Evolutionary conservation across 2,329 filamentous ascomycete species (phyloP).

Genomic region (Colletotrichum brevisporum): DNA sequence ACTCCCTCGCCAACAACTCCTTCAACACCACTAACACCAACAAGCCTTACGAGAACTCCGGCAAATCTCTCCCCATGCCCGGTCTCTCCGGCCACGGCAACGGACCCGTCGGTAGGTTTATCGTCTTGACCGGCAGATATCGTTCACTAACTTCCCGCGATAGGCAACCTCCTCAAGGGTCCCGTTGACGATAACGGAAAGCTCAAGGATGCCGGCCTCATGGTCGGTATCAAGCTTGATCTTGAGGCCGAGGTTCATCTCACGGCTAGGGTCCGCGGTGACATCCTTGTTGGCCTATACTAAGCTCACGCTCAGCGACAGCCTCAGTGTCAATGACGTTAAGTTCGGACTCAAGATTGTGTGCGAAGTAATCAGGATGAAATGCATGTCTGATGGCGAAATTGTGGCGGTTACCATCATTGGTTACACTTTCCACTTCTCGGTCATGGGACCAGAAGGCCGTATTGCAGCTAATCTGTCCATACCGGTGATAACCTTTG

Average conservation of each 20-base stretch:
- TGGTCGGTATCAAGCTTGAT: constrained; percentile 75
- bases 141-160: background rate
- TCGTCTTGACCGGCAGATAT: background rate
- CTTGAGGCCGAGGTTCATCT: constrained; percentile 74
- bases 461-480: background rate
- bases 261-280: constrained; percentile 71
- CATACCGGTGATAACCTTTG: constrained; percentile 8
- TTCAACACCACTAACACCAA: constrained; percentile 35
- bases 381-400: background rate
- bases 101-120: constrained; percentile 42
- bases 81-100: constrained; percentile 54
- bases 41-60: constrained; percentile 10
- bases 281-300: constrained; percentile 72
- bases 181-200: constrained; percentile 70
- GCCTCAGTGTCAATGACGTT: background rate
- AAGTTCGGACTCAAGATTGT: background rate
- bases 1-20: constrained; percentile 20
- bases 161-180: constrained; percentile 69
- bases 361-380: constrained; percentile 17
- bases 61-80: constrained; percentile 57
- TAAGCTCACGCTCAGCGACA: constrained; percentile 46
- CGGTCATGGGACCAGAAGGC: constrained; percentile 3
- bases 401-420: constrained; percentile 9
- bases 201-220: constrained; percentile 69
- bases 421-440: constrained; percentile 4